Conservation (phyloP, 108 stramenopile species). For the Poteriospumella lacustris region DNA sequence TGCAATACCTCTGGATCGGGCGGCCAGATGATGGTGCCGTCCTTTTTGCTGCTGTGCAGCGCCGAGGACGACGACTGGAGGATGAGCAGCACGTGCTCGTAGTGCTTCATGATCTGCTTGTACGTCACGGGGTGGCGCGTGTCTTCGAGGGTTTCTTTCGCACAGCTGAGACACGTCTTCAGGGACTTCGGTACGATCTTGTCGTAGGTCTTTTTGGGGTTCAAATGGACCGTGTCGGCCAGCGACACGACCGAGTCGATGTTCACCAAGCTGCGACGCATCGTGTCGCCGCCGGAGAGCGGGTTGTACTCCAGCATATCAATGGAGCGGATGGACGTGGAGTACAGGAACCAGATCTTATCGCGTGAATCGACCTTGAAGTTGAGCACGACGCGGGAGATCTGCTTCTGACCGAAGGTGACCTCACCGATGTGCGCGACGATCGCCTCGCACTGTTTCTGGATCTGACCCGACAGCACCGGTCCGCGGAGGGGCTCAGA, state of each 20-base stretch:
- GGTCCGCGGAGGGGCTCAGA: constrained; percentile 61
- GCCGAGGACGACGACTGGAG: neutral
- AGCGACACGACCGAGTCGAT: constrained; percentile 60
- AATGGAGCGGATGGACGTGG: constrained; percentile 52
- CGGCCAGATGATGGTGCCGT: constrained; percentile 52
- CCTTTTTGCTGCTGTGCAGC: constrained; percentile 38
- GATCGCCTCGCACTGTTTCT: constrained; percentile 64
- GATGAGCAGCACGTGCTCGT: constrained; percentile 52
- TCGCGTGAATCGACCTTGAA: constrained; percentile 77
- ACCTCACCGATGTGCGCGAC: constrained; percentile 64
- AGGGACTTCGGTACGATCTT: constrained; percentile 43
- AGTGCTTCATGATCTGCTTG: constrained; percentile 71
- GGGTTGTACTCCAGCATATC: neutral
- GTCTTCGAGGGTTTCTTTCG: constrained; percentile 33
- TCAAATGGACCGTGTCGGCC: constrained; percentile 54
- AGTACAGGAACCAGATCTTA: constrained; percentile 56
- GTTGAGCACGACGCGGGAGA: constrained; percentile 67
- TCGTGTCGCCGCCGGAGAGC: neutral
- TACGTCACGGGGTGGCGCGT: constrained; percentile 62
- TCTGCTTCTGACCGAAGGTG: constrained; percentile 47
- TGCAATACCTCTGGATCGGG: constrained; percentile 59
- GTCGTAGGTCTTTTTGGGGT: constrained; percentile 57
- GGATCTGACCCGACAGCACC: constrained; percentile 59
- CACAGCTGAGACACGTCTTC: constrained; percentile 61
- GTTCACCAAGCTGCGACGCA: constrained; percentile 42